Conservation (phyloP, 2,329 filamentous ascomycete species). For the Knufia fluminis region DNA sequence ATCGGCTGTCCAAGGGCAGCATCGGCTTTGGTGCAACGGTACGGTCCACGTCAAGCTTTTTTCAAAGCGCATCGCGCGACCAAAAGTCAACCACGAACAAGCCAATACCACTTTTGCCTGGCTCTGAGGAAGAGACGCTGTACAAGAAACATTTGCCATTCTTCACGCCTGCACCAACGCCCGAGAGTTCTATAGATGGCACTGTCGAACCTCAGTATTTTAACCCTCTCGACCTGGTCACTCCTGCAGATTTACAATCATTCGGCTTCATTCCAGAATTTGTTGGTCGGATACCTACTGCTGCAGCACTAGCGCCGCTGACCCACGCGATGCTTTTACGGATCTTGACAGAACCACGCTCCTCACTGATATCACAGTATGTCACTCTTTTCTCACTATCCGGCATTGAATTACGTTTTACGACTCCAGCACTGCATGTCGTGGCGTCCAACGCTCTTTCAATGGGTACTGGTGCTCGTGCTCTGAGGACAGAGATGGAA, state of each 20-base stretch:
- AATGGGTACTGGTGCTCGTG: conserved; percentile 71
- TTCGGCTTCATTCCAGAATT: conserved; percentile 92
- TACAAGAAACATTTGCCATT: conserved; percentile 52
- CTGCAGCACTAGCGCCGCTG: conserved; percentile 73
- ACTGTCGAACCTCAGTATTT: conserved; percentile 37
- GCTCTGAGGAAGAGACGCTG: conserved; percentile 55
- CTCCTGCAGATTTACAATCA: conserved; percentile 65
- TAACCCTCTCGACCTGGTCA: conserved; percentile 61
- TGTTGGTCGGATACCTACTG: conserved; percentile 89
- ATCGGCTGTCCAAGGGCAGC: conserved; percentile 74
- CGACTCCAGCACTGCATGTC: conserved; percentile 66
- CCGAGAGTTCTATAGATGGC: conserved; percentile 23
- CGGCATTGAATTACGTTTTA: conserved; percentile 69
- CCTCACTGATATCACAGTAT: conserved; percentile 81
- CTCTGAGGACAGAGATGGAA: conserved; percentile 72
- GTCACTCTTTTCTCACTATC: conserved; percentile 77
- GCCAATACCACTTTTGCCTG: conserved; percentile 46
- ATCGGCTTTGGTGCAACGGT: conserved; percentile 89
- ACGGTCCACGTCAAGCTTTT: conserved; percentile 38
- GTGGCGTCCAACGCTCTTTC: conserved; percentile 62
- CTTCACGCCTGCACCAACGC: conserved; percentile 40
- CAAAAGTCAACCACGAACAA: conserved; percentile 22
- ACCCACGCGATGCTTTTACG: conserved; percentile 61
- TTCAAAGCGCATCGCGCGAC: conserved; percentile 19
- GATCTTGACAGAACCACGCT: conserved; percentile 85